Conservation (phyloP, 345 rosid genomes). For the Populus alba region DNA sequence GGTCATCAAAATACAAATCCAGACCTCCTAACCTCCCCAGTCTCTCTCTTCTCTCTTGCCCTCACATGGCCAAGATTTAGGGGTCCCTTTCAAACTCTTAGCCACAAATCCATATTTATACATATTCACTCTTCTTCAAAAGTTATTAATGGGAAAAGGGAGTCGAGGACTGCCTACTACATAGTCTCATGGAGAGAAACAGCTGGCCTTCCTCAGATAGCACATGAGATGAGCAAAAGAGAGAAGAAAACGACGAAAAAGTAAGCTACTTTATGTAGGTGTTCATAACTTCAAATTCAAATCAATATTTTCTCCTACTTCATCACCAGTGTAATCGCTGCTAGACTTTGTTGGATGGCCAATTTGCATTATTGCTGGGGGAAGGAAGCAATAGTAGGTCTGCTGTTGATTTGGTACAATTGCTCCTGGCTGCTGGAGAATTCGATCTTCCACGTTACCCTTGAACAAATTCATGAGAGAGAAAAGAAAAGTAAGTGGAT, state of each 20-base stretch:
- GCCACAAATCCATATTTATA: too few relatives aligned
- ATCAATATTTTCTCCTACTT: conserved; percentile 43
- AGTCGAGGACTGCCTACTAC: too few relatives aligned
- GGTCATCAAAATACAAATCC: neutral
- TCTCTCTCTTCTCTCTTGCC: neutral
- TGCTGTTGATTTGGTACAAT: conserved; percentile 12
- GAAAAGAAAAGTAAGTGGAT: too few relatives aligned
- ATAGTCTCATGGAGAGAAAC: neutral
- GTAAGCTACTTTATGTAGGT: neutral
- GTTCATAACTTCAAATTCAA: conserved; percentile 48
- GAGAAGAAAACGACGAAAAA: neutral
- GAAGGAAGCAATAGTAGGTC: conserved; percentile 41
- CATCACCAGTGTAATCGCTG: conserved; percentile 18
- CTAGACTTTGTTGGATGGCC: conserved; percentile 18
- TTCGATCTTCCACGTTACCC: conserved; percentile 33
- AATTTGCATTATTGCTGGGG: conserved; percentile 26
- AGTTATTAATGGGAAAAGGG: too few relatives aligned
- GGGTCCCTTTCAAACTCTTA: too few relatives aligned
- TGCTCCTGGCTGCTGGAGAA: conserved; percentile 3
- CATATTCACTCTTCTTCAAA: too few relatives aligned
- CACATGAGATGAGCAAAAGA: neutral
- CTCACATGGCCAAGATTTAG: neutral
- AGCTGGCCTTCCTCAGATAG: neutral
- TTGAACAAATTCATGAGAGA: conserved; percentile 1
- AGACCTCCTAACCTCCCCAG: neutral